Evolutionary conservation across 768 basidiomycete genomes (phyloP), one percentile per base, ranked within the genome.

Genomic region (Suillus luteus): DNA sequence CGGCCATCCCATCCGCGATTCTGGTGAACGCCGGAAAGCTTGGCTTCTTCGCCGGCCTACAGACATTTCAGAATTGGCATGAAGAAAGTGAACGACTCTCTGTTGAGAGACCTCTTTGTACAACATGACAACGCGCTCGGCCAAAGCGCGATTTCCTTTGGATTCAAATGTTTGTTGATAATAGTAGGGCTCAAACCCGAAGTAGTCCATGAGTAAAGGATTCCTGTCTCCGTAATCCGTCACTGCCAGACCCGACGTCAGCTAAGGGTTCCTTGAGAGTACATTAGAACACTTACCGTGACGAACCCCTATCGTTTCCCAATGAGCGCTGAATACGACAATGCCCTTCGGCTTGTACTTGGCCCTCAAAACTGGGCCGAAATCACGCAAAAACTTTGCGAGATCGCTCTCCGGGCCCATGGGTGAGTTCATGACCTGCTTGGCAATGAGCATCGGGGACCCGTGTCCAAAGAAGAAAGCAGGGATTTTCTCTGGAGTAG

Each of bases 241-340:
- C 27, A 92, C 91, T 90, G 65, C 22, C 40, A 62, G 24, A 35
- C 49, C 48, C 38, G 10, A 24, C 48, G n/a, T 52, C 14, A 60
- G 31, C 22, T 14, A 49, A 55, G n/a, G 59, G 11, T 8, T n/a
- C 11, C 19, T n/a, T 14, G 43, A 48, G 17, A 17, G 40, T 33
- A 46, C 43, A 57, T 15, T 49, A 31, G 19, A 43, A 17, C 37
- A 66, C 80, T 43, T 65, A 86, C 89, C 88, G 52, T 87, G 77
- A 37, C 84, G 81, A 71, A 86, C 84, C 2, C 77, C 80, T 12
- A 62, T 59, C 1, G 89, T 88, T 71, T 93, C 91, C 90, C 90
- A 93, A 69, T 93, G 92, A 12, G 92, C 91, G 66, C 88, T 90
- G 77, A 92, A 91, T 1, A 92, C 90, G 5, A 93, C 84, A 60